Conservation (phyloP, 495 filamentous ascomycete species). For the Halenospora varia region DNA sequence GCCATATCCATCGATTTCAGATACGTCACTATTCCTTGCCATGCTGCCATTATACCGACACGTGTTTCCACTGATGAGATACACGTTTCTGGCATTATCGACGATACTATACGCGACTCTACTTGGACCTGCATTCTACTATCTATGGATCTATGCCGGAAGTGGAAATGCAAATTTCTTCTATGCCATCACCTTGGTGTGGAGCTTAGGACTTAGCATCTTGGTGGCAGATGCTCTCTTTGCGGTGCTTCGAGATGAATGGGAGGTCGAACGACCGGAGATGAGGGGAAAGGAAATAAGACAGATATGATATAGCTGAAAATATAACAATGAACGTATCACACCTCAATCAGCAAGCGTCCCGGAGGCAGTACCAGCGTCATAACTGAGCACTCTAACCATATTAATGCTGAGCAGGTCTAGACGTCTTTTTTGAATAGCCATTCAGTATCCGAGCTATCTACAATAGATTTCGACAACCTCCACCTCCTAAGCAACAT, state of each 20-base stretch:
- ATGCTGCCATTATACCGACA: conserved; percentile 86
- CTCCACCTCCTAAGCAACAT: too few relatives aligned
- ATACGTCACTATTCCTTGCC: conserved; percentile 78
- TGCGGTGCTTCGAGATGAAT: conserved; percentile 86
- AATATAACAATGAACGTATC: not conserved
- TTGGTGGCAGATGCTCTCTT: conserved; percentile 79
- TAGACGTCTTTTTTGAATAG: too few relatives aligned
- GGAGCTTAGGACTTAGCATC: conserved; percentile 83
- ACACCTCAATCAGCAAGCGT: too few relatives aligned
- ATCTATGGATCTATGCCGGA: conserved; percentile 97
- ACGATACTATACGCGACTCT: conserved; percentile 82
- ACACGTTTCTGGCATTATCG: conserved; percentile 80
- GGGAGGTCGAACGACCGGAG: conserved; percentile 88
- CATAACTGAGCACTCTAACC: too few relatives aligned
- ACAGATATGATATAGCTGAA: conserved; percentile 58
- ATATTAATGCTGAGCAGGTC: too few relatives aligned
- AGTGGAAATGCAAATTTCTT: conserved; percentile 99
- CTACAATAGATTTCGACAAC: too few relatives aligned
- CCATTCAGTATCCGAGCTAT: too few relatives aligned
- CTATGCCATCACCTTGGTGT: conserved; percentile 97
- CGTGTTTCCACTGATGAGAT: conserved; percentile 92
- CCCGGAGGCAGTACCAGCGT: too few relatives aligned
- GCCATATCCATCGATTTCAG: conserved; percentile 89
- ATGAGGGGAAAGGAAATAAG: conserved; percentile 80
- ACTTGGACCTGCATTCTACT: conserved; percentile 91